phyloP scores from a whole-genome alignment of 1,284 basidiomycete genomes.

The Peniophora sp. region DNA sequence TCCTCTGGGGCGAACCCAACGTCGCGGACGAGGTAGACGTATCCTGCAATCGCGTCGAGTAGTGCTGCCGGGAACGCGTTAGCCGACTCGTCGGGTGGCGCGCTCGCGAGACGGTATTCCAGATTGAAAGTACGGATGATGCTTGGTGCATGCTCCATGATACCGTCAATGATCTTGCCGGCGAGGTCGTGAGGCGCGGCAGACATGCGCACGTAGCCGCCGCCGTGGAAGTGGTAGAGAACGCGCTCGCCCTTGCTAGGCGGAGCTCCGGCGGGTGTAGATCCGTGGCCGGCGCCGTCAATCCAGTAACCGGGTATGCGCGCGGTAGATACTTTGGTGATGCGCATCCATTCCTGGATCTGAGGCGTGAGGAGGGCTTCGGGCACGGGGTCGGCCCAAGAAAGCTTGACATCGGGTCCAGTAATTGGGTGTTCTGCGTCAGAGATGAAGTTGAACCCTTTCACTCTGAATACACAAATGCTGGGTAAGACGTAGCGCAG shows the following conservation, averaged over 20 bases:
- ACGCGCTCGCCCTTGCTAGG: conserved; percentile 26
- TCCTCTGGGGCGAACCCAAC: conserved; percentile 35
- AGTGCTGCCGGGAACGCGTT: conserved; percentile 47
- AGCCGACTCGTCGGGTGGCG: conserved; percentile 13
- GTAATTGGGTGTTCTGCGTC: conserved; percentile 7
- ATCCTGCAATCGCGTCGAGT: conserved; percentile 45
- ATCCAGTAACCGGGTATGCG: conserved; percentile 32
- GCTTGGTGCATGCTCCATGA: conserved; percentile 16
- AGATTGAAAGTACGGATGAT: conserved; percentile 29
- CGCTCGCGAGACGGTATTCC: conserved; percentile 33
- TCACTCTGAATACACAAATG: conserved; percentile 2
- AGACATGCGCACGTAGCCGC: conserved; percentile 9
- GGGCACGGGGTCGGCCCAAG: conserved; percentile 10
- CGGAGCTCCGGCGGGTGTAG: conserved; percentile 10
- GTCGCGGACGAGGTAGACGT: conserved; percentile 38
- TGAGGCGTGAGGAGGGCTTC: conserved; percentile 14
- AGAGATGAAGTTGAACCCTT: conserved; percentile 4
- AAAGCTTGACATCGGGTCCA: conserved; percentile 2
- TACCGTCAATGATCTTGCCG: conserved; percentile 17
- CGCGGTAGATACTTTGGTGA: conserved; percentile 18
- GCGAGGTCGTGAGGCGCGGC: conserved; percentile 14
- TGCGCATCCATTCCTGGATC: conserved; percentile 14
- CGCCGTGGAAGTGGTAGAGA: conserved; percentile 25
- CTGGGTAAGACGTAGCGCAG: background rate
- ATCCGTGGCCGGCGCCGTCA: conserved; percentile 13